Conservation (phyloP, 2,329 filamentous ascomycete genomes). For the Aureobasidium musti region DNA sequence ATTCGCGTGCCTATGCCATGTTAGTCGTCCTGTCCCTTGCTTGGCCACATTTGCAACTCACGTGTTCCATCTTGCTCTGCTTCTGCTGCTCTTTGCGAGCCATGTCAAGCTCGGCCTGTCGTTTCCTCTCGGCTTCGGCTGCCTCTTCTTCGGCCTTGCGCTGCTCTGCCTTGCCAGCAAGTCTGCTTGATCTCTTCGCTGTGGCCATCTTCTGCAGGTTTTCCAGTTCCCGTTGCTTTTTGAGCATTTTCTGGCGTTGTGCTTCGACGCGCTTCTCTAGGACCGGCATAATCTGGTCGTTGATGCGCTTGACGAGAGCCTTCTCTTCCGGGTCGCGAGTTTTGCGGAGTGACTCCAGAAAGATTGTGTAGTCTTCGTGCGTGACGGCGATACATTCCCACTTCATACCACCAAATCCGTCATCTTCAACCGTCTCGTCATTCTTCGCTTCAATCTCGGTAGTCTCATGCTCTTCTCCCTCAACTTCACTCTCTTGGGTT, state of each 20-base stretch:
- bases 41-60: constrained; percentile 37
- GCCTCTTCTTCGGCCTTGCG: constrained; percentile 72
- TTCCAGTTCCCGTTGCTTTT: constrained; percentile 76
- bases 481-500: constrained; percentile 48
- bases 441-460: constrained; percentile 33
- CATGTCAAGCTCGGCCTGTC: constrained; percentile 63
- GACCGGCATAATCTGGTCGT: constrained; percentile 78
- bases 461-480: constrained; percentile 47
- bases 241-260: constrained; percentile 70
- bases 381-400: constrained; percentile 93
- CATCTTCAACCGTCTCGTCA: constrained; percentile 41
- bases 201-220: constrained; percentile 85
- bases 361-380: constrained; percentile 70
- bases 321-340: constrained; percentile 85
- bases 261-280: constrained; percentile 73
- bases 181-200: constrained; percentile 88
- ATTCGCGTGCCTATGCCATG: constrained; percentile 65
- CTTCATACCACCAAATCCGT: constrained; percentile 69
- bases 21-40: constrained; percentile 34
- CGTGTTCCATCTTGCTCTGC: constrained; percentile 66
- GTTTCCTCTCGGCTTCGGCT: constrained; percentile 69
- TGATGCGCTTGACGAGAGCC: constrained; percentile 68
- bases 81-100: constrained; percentile 61
- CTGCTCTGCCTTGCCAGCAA: constrained; percentile 78
- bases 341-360: constrained; percentile 71